These are phyloP conservation scores for Cucumis melo DNA, from an alignment of 306 rosid genomes.

Conservation along the genomic window DNA sequence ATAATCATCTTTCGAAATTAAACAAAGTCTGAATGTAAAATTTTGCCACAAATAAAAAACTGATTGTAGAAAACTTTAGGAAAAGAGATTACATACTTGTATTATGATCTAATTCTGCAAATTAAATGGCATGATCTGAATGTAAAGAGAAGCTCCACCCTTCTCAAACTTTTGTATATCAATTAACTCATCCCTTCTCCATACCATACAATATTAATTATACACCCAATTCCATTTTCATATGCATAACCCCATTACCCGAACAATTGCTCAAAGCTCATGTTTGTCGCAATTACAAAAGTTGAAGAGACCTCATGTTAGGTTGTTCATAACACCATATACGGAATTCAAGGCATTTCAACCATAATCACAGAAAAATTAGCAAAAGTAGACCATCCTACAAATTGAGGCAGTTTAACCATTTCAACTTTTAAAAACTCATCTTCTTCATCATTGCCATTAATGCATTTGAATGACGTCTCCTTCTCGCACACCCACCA, in stretches of 20 bases:
- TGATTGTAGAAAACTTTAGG: too few species aligned
- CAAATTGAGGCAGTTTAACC: not conserved
- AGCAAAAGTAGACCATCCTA: not conserved
- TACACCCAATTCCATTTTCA: not conserved
- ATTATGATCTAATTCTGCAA: not conserved
- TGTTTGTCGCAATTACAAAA: not conserved
- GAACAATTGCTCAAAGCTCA: conserved; percentile 12
- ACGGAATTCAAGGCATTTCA: too few species aligned
- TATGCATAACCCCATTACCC: conserved; percentile 4
- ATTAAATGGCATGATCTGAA: not conserved
- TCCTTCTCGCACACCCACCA: conserved; percentile 59
- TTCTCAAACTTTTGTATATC: not conserved
- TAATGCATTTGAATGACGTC: conserved; percentile 18
- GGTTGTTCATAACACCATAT: too few species aligned
- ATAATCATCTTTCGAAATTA: too few species aligned
- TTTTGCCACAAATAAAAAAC: too few species aligned
- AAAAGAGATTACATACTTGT: too few species aligned
- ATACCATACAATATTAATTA: not conserved
- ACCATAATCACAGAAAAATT: too few species aligned
- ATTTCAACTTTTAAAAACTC: not conserved
- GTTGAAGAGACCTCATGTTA: too few species aligned
- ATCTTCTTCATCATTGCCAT: not conserved
- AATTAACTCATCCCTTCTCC: not conserved
- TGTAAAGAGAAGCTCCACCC: not conserved
- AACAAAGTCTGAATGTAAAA: too few species aligned